phyloP scores from a whole-genome alignment of 805 yeast species.

The Candida nemodendra region DNA sequence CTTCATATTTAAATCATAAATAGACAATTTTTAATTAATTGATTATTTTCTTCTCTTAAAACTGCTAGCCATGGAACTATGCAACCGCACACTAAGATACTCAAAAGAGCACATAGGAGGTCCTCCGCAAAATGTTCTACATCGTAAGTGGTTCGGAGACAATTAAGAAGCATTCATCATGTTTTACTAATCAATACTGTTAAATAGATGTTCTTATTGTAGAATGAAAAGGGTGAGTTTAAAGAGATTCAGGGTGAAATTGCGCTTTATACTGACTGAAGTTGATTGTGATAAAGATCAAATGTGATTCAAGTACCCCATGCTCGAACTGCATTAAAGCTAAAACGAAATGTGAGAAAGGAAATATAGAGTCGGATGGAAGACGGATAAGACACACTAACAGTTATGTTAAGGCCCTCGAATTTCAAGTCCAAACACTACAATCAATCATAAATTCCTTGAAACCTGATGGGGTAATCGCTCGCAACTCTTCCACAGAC shows the following conservation, averaged over 20 bases:
- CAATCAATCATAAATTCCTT: slow-evolving; percentile 1
- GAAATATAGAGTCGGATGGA: slow-evolving; percentile 2
- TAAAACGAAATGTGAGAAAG: slow-evolving; percentile 1
- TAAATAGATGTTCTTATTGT: slow-evolving; percentile 1
- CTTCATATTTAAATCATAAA: not conserved
- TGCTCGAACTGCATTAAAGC: slow-evolving; percentile 4
- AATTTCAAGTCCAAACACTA: slow-evolving; percentile 2
- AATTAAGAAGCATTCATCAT: not conserved
- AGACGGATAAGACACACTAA: slow-evolving; percentile 4
- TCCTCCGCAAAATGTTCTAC: slow-evolving; percentile 1
- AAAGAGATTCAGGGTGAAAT: not conserved
- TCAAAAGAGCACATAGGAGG: slow-evolving; percentile 1
- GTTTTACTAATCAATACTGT: slow-evolving; percentile 1
- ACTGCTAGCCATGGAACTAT: not conserved
- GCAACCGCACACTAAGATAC: not conserved
- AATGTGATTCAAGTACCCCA: slow-evolving; percentile 3
- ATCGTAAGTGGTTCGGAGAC: slow-evolving; percentile 1
- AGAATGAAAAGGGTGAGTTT: slow-evolving; percentile 2
- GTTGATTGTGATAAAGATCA: not conserved
- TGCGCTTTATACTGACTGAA: slow-evolving; percentile 1
- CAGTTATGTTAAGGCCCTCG: slow-evolving; percentile 3
- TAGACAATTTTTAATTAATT: not conserved
- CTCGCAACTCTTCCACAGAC: not conserved
- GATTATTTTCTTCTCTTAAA: not conserved
- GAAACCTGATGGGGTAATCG: not conserved